A percentile compares a stretch with the other conserved stretches of the same genome.
phyloP scores from a whole-genome alignment of 352 stramenopile species.

The Pythium chondricola region DNA sequence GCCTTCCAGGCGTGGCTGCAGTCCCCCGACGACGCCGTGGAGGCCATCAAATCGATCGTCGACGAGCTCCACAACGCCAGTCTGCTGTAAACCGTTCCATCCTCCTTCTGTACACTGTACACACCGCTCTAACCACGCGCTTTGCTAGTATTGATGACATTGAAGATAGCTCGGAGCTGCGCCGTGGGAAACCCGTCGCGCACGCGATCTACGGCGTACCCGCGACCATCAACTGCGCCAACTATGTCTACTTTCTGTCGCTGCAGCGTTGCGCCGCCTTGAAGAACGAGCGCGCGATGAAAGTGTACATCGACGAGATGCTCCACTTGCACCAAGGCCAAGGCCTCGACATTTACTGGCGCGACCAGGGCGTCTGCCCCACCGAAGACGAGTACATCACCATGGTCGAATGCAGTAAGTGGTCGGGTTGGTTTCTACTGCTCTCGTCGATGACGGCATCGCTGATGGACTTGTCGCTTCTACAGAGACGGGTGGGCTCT shows the following conservation, averaged over 20 bases:
- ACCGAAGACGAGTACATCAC: conserved; percentile 90
- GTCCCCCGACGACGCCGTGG: conserved; percentile 51
- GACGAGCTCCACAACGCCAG: conserved; percentile 95
- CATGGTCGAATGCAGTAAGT: conserved; percentile 94
- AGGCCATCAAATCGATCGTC: conserved; percentile 91
- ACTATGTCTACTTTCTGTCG: conserved; percentile 98
- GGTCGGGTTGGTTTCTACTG: no score
- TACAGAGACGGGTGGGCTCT: conserved; percentile 93
- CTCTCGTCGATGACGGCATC: background rate
- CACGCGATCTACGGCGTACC: conserved; percentile 96
- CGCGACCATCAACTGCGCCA: conserved; percentile 96
- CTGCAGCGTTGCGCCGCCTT: conserved; percentile 90
- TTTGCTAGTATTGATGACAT: conserved; percentile 92
- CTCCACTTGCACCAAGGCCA: conserved; percentile 94
- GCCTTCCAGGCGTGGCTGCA: conserved; percentile 84
- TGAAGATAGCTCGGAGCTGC: conserved; percentile 96
- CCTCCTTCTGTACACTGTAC: background rate
- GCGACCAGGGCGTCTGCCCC: conserved; percentile 87
- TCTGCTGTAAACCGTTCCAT: conserved; percentile 67
- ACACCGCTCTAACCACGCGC: background rate
- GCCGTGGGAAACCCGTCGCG: conserved; percentile 91
- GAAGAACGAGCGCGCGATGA: conserved; percentile 72
- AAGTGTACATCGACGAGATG: conserved; percentile 94
- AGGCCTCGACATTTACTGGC: conserved; percentile 94
- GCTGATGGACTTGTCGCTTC: background rate